Conservation (phyloP, 129 eudicot species). For the Heracleum sosnowskyi region DNA sequence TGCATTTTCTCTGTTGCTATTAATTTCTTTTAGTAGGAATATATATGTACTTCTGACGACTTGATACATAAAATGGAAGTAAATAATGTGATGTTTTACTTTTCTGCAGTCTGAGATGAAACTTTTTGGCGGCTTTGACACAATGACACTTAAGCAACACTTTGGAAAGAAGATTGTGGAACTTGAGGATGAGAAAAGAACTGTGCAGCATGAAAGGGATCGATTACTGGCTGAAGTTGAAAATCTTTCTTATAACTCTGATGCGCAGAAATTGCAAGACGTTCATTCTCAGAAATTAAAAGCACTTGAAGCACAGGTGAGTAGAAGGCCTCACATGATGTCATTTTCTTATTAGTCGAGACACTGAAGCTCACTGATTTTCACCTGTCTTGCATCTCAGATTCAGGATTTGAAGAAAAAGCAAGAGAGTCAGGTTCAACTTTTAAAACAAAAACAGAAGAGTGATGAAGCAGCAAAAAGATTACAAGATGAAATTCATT, state of each 20-base stretch:
- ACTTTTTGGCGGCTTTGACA: conserved; percentile 70
- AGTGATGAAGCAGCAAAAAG: conserved; percentile 97
- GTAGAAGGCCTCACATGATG: conserved; percentile 20
- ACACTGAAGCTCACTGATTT: conserved; percentile 1
- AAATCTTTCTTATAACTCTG: conserved; percentile 74
- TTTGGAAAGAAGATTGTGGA: conserved; percentile 91
- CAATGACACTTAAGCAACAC: conserved; percentile 92
- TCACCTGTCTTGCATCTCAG: conserved; percentile 23
- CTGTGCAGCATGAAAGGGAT: conserved; percentile 94
- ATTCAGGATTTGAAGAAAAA: conserved; percentile 96
- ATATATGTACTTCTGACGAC: background rate
- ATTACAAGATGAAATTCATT: conserved; percentile 92
- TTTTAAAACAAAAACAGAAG: conserved; percentile 87
- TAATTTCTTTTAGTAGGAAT: background rate
- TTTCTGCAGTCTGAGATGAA: conserved; percentile 84
- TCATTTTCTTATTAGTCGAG: conserved; percentile 10
- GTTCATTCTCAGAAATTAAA: conserved; percentile 83
- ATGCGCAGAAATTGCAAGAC: conserved; percentile 90
- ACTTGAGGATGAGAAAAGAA: conserved; percentile 93
- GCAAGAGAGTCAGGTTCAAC: conserved; percentile 94
- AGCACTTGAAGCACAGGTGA: conserved; percentile 87
- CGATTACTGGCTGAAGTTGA: conserved; percentile 82
- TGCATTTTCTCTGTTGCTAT: background rate
- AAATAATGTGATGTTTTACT: background rate
- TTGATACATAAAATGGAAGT: background rate